These are phyloP conservation scores for Rhizodiscina lignyota DNA, from an alignment of 495 filamentous ascomycete genomes.

Conservation along the genomic window DNA sequence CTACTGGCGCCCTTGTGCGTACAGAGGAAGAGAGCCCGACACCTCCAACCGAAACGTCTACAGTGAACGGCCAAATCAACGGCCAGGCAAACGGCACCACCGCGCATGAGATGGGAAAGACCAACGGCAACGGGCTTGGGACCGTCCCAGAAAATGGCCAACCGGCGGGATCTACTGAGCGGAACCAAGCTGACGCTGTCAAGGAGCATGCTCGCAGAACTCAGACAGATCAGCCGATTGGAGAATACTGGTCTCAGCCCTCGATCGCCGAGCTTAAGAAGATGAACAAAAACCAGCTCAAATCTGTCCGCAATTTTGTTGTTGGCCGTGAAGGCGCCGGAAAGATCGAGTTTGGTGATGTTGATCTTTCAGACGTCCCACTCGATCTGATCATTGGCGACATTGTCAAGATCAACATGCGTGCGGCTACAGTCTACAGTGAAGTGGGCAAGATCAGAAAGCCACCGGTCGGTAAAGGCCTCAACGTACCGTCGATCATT, in stretches of 20 bases:
- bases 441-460: slow-evolving; percentile 42
- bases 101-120: slow-evolving; percentile 49
- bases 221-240: slow-evolving; percentile 39
- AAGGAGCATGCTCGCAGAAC: slow-evolving; percentile 7
- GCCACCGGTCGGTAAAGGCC: slow-evolving; percentile 62
- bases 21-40: slow-evolving; percentile 27
- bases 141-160: slow-evolving; percentile 54
- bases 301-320: slow-evolving; percentile 51
- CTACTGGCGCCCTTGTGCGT: slow-evolving; percentile 24
- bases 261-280: slow-evolving; percentile 48
- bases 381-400: slow-evolving; percentile 53
- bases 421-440: slow-evolving; percentile 76
- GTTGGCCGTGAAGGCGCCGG: slow-evolving; percentile 73
- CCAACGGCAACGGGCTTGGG: slow-evolving; percentile 59
- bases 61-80: neutral
- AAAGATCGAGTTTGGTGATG: slow-evolving; percentile 60
- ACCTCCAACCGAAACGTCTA: slow-evolving; percentile 41
- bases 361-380: slow-evolving; percentile 59
- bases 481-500: slow-evolving; percentile 82
- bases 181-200: slow-evolving; percentile 3
- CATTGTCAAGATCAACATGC: slow-evolving; percentile 56
- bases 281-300: slow-evolving; percentile 56
- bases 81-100: slow-evolving; percentile 30
- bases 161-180: slow-evolving; percentile 5
- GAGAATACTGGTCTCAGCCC: slow-evolving; percentile 77